These are phyloP conservation scores for Xerocomellus amylosporus DNA, from an alignment of 768 basidiomycete species.

Conservation along the genomic window DNA sequence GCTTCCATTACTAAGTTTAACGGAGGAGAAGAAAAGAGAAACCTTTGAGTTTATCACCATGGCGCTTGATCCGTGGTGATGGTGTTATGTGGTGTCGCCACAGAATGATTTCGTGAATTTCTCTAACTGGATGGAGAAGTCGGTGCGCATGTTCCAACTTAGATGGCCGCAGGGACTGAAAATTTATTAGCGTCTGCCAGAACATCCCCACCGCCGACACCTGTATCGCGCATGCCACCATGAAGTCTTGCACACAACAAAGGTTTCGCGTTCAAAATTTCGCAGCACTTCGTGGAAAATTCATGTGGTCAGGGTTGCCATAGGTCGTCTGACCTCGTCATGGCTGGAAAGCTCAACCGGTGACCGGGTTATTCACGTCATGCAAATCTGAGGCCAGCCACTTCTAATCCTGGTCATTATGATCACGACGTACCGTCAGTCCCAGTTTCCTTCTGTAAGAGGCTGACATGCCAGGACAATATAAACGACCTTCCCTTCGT, in stretches of 20 bases:
- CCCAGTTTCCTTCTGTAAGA: background rate
- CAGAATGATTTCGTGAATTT: no score
- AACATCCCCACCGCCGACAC: no score
- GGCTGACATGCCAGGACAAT: constrained; percentile 11
- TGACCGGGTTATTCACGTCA: background rate
- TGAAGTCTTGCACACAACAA: background rate
- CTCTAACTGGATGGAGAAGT: no score
- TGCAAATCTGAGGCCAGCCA: background rate
- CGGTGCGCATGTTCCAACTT: background rate
- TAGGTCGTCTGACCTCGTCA: background rate
- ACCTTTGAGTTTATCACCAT: background rate
- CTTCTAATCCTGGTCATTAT: background rate
- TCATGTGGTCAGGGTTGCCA: background rate
- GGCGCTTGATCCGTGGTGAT: no score
- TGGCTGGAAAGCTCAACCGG: background rate
- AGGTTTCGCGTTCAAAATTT: no score
- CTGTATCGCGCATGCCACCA: background rate
- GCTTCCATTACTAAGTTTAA: no score
- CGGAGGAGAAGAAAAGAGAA: no score
- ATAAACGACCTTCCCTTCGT: background rate
- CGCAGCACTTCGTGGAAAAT: no score
- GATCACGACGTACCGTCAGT: background rate
- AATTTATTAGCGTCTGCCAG: background rate
- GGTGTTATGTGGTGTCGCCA: no score
- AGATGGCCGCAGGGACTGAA: background rate